Evolutionary conservation across 225 moss, liverwort and hornwort genomes (phyloP).

Genomic region (Lunularia cruciata): DNA sequence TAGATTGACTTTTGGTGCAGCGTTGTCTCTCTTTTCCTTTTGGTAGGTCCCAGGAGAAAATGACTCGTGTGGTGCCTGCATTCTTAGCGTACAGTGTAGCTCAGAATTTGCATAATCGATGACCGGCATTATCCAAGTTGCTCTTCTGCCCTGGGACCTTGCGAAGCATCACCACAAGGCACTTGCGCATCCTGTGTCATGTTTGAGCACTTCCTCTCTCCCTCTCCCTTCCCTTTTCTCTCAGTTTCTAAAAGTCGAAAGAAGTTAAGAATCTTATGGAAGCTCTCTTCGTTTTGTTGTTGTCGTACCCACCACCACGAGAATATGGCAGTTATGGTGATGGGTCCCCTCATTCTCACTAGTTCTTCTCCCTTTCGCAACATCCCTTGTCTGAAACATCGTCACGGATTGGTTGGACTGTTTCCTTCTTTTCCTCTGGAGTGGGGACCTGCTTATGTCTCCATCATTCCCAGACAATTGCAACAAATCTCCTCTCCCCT

Average conservation of each 20-base stretch:
- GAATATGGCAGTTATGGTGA: slow-evolving; percentile 9
- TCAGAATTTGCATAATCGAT: neutral
- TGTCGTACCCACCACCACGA: slow-evolving; percentile 4
- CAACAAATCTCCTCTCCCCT: neutral
- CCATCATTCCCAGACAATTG: neutral
- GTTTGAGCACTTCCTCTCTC: neutral
- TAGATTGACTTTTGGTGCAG: slow-evolving; percentile 9
- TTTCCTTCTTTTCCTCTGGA: neutral
- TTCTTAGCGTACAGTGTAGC: slow-evolving; percentile 5
- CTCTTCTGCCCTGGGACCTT: neutral
- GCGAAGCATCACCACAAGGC: neutral
- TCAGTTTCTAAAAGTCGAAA: neutral
- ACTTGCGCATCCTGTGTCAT: slow-evolving; percentile 9
- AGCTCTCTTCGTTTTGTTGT: neutral
- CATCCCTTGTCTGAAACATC: neutral
- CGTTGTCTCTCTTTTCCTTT: neutral
- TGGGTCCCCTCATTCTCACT: neutral
- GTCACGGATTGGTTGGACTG: neutral
- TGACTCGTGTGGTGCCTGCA: slow-evolving; percentile 3
- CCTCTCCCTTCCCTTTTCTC: neutral
- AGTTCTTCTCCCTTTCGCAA: neutral
- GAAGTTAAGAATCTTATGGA: neutral
- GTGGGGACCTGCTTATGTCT: neutral
- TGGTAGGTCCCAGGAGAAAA: neutral
- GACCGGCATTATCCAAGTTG: neutral